Percentiles rank a stretch among this genome's conserved stretches.
Conservation (phyloP, 1,139 yeast genomes). For the Spencermartinsiella ligniputridi region DNA sequence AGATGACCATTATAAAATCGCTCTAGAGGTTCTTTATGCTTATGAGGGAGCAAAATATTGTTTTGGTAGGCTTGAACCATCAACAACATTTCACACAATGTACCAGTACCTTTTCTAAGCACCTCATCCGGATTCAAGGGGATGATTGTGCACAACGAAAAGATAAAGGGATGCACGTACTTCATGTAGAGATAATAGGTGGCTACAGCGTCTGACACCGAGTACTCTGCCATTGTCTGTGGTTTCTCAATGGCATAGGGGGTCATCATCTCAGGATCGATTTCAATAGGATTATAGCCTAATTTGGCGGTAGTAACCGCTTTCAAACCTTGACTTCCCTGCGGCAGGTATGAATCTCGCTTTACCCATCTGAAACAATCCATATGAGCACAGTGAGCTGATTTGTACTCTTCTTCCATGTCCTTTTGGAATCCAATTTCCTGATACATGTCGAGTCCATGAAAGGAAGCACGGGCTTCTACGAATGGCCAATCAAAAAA, state of each 20-base stretch:
- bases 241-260: constrained; percentile 96
- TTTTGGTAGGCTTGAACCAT: constrained; percentile 93
- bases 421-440: constrained; percentile 95
- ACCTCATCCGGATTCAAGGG: constrained; percentile 97
- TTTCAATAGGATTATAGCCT: constrained; percentile 93
- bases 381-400: constrained; percentile 92
- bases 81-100: constrained; percentile 93
- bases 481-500: constrained; percentile 99
- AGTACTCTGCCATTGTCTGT: constrained; percentile 87
- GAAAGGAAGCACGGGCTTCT: constrained; percentile 76
- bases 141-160: constrained; percentile 90
- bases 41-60: constrained; percentile 80
- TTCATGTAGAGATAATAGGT: constrained; percentile 94
- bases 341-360: constrained; percentile 95
- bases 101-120: constrained; percentile 95
- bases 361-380: constrained; percentile 99
- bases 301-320: constrained; percentile 96
- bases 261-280: constrained; percentile 97
- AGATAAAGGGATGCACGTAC: constrained; percentile 95
- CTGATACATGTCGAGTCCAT: constrained; percentile 83
- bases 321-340: constrained; percentile 96
- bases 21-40: constrained; percentile 88
- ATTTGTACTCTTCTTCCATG: constrained; percentile 84
- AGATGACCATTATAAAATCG: constrained; percentile 92
- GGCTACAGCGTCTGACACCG: constrained; percentile 99